Base-by-base conservation (phyloP, 2,329 filamentous ascomycete species). In the Xylariaceae sp. region DNA sequence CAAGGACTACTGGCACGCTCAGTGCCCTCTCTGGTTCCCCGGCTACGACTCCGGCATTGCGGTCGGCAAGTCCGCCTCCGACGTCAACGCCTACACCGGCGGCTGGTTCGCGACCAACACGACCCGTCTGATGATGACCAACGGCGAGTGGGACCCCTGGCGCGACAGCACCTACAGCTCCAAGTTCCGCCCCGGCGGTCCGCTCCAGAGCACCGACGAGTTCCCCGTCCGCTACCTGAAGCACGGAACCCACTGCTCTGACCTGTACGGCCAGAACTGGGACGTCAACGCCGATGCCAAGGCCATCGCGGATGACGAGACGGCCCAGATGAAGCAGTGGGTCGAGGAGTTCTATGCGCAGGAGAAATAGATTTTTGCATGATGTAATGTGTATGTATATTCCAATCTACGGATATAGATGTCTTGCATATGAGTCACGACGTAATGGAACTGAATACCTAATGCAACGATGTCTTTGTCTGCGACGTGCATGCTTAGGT, bases 311-410 rank as follows among this genome's bases (percentile, higher is more conserved):
- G 74, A 83, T 64, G 74, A 75, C 30, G 77, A 81, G 68, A 73
- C 84, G 3, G 74, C 71, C 10, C 76, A 82, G 69, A 78, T 86
- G 63, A 78, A 76, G 63, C 69, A 67, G 18, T 86, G 83, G 83
- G 79, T 85, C 2, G 73, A 70, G 0, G 80, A 85, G 69, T 86
- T 72, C 55, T 76, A 77, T 56, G 63, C 62, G 4, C 59, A 68
- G 55, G 71, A 73, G 67, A 61, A 59, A 30, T 67, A 65, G 55
- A 55, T 57, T 11, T 15, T 6, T 6, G 5, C 13, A 45, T 3
- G 13, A n/a, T 30, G 23, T 30, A 30, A 30, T 30, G 23, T 30
- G 23, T 30, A 30, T 30, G 23, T 30, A 30, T 30, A 5, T 30
- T 4, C 23, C 23, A 4, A 30, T 30, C 23, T 30, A 30, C 23